Evolutionary conservation across 495 filamentous ascomycete genomes (phyloP).

Genomic region (Aspergillus funiculosus): DNA sequence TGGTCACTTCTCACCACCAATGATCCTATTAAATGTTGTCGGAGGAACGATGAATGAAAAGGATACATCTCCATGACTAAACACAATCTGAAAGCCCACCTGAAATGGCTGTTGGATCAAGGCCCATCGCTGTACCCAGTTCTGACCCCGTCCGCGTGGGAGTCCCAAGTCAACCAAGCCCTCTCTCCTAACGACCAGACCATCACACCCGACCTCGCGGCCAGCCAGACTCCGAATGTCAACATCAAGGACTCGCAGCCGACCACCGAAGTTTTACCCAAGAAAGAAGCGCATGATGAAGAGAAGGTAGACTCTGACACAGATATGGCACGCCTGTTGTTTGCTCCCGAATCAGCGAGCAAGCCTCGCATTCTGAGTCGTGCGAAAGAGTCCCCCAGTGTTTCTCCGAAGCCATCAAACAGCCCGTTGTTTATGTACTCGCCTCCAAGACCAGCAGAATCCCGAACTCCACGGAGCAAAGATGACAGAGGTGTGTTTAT

Average conservation of each 20-base stretch:
- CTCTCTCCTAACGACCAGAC: not conserved
- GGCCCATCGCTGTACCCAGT: conserved; percentile 33
- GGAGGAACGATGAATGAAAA: conserved; percentile 28
- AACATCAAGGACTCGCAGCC: conserved; percentile 13
- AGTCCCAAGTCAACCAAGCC: conserved; percentile 15
- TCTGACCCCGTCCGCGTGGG: conserved; percentile 25
- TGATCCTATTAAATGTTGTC: conserved; percentile 8
- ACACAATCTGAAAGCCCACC: conserved; percentile 44
- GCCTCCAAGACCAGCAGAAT: conserved; percentile 25
- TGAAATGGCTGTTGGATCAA: conserved; percentile 47
- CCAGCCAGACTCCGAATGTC: conserved; percentile 6
- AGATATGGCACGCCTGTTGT: conserved; percentile 54
- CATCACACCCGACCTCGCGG: conserved; percentile 1
- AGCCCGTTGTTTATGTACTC: conserved; percentile 12
- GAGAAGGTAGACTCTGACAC: conserved; percentile 25
- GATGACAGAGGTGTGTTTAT: conserved; percentile 24
- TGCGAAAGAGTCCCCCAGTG: conserved; percentile 17
- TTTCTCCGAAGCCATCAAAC: conserved; percentile 17
- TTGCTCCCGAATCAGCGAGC: conserved; percentile 47
- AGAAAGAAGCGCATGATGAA: conserved; percentile 15
- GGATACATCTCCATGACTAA: conserved; percentile 45
- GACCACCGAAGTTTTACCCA: not conserved
- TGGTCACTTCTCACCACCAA: conserved; percentile 1
- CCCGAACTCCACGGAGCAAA: conserved; percentile 9
- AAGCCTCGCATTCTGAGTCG: conserved; percentile 46